Evolutionary conservation across 306 rosid species (phyloP).

Genomic region (Delonix regia): DNA sequence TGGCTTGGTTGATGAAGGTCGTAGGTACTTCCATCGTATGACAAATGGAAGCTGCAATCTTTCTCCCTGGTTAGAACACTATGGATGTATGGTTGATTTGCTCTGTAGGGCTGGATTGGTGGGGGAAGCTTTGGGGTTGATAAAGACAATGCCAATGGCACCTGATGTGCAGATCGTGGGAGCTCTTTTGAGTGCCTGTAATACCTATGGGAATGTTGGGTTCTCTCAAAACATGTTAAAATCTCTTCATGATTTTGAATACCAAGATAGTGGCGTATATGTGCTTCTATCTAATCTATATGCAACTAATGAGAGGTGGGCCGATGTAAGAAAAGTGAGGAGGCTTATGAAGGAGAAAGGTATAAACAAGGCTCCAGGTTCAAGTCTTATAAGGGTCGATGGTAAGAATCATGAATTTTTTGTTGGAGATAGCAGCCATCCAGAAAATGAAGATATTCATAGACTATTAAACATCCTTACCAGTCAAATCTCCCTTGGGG

Average conservation of each 20-base stretch:
- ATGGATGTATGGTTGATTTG: slow-evolving; percentile 83
- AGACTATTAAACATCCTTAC: slow-evolving; percentile 51
- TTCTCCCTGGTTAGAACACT: slow-evolving; percentile 69
- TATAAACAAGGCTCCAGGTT: slow-evolving; percentile 67
- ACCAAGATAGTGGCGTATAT: slow-evolving; percentile 70
- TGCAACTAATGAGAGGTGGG: slow-evolving; percentile 72
- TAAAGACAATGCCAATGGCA: slow-evolving; percentile 73
- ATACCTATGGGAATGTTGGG: slow-evolving; percentile 52
- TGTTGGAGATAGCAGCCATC: slow-evolving; percentile 66
- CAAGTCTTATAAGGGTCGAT: slow-evolving; percentile 69
- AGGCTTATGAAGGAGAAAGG: slow-evolving; percentile 76
- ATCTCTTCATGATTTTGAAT: slow-evolving; percentile 51
- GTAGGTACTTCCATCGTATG: slow-evolving; percentile 56
- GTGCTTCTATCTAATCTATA: slow-evolving; percentile 80
- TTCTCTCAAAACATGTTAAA: slow-evolving; percentile 59
- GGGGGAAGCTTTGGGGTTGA: slow-evolving; percentile 66
- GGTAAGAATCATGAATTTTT: slow-evolving; percentile 65
- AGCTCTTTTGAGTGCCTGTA: slow-evolving; percentile 66
- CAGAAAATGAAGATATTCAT: slow-evolving; percentile 57
- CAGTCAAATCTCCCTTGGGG: slow-evolving; percentile 53
- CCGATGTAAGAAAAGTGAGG: slow-evolving; percentile 68
- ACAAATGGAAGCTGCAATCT: slow-evolving; percentile 48
- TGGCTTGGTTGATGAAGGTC: slow-evolving; percentile 78
- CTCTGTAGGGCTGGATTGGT: slow-evolving; percentile 74
- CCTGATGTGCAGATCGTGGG: slow-evolving; percentile 85